Conservation (phyloP, 108 stramenopile genomes). For the Fragilariopsis cylindrus region DNA sequence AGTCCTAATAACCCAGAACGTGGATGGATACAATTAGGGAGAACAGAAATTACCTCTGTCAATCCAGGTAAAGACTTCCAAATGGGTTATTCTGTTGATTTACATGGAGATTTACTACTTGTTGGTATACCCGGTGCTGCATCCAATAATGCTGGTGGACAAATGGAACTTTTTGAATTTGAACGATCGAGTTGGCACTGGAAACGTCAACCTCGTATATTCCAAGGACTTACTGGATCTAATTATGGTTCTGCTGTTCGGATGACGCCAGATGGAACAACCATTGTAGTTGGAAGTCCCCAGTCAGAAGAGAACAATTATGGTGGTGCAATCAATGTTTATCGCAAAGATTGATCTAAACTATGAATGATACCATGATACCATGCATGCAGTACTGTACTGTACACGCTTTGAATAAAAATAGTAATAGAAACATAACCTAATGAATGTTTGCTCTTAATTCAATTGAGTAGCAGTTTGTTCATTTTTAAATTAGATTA, state of each 20-base stretch:
- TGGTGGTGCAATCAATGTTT: conserved; percentile 28
- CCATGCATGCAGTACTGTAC: too few relatives aligned
- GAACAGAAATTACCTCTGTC: not conserved
- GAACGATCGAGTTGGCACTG: conserved; percentile 6
- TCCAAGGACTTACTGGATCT: conserved; percentile 8
- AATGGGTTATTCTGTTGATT: conserved; percentile 23
- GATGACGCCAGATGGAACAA: not conserved
- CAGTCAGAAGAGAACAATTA: conserved; percentile 4
- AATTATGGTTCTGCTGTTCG: conserved; percentile 17
- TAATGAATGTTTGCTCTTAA: too few relatives aligned
- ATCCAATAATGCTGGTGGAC: not conserved
- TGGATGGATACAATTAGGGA: conserved; percentile 32
- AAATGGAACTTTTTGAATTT: conserved; percentile 15
- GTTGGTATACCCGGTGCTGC: conserved; percentile 33
- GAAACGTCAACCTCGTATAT: conserved; percentile 20
- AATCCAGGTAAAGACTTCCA: conserved; percentile 9
- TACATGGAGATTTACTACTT: conserved; percentile 24
- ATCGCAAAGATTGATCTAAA: not conserved
- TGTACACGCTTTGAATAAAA: too few relatives aligned
- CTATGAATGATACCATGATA: too few relatives aligned
- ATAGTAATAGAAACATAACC: too few relatives aligned
- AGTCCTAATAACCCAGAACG: not conserved
- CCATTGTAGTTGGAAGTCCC: conserved; percentile 28
- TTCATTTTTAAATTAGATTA: too few relatives aligned
- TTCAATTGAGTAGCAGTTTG: too few relatives aligned